phyloP scores from a whole-genome alignment of 306 rosid species.

The Rubus idaeus region DNA sequence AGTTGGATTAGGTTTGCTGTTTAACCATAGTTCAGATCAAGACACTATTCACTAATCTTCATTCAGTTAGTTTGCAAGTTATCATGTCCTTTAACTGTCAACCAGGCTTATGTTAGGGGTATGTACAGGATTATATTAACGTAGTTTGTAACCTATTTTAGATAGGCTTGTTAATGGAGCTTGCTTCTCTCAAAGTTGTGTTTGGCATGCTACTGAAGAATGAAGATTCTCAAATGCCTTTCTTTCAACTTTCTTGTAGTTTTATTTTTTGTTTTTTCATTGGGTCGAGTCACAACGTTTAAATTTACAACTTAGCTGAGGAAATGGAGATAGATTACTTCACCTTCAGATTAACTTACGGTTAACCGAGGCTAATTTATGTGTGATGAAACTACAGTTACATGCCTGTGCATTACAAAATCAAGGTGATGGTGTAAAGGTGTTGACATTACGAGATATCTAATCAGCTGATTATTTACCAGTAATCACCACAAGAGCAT shows the following conservation, averaged over 20 bases:
- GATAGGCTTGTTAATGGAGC: background rate
- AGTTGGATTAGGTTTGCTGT: constrained; percentile 19
- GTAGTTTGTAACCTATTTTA: background rate
- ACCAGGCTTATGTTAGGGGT: background rate
- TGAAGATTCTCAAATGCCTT: background rate
- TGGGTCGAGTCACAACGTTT: background rate
- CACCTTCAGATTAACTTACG: too few species aligned
- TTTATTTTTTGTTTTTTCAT: background rate
- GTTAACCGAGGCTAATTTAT: background rate
- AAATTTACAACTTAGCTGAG: background rate
- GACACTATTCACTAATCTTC: background rate
- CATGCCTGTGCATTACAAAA: too few species aligned
- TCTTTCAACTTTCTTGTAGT: background rate
- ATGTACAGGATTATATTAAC: constrained; percentile 8
- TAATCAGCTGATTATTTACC: constrained; percentile 36
- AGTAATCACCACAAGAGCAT: constrained; percentile 77
- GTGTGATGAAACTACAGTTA: background rate
- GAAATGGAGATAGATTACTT: background rate
- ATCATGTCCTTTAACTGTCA: background rate
- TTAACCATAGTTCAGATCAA: constrained; percentile 22
- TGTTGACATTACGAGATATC: too few species aligned
- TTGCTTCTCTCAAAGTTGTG: background rate
- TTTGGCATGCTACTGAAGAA: background rate
- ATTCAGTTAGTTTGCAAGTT: constrained; percentile 8
- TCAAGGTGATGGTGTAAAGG: too few species aligned